Percentiles rank a stretch among this genome's conserved stretches.
These are phyloP conservation scores for Blastomyces gilchristii DNA, from an alignment of 2,329 filamentous ascomycete species.

Conservation along the genomic window DNA sequence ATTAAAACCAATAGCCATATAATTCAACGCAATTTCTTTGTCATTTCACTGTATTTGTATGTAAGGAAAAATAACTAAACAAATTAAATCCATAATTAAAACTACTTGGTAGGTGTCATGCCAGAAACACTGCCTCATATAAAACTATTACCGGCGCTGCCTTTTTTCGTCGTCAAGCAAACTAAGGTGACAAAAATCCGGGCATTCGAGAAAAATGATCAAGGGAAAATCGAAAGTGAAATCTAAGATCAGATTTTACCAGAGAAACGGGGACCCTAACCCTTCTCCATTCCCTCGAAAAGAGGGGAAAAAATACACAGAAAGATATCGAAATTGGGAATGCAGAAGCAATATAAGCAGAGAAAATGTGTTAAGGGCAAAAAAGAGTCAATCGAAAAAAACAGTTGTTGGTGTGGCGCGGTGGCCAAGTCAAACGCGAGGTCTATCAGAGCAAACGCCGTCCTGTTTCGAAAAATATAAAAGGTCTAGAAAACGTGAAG, in stretches of 20 bases:
- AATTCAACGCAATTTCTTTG: neutral
- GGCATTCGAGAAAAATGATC: neutral
- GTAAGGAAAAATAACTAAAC: neutral
- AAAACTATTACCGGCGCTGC: neutral
- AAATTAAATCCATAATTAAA: neutral
- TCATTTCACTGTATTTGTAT: neutral
- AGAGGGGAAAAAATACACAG: neutral
- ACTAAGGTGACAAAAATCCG: neutral
- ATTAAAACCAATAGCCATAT: neutral
- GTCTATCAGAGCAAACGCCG: conserved; percentile 8
- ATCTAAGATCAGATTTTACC: neutral
- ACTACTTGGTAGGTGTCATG: neutral
- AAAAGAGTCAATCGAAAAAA: neutral
- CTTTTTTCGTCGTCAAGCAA: neutral
- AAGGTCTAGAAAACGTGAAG: neutral
- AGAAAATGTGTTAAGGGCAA: neutral
- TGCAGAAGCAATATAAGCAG: neutral
- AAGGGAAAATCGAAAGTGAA: neutral
- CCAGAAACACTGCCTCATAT: neutral
- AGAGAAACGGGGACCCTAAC: neutral
- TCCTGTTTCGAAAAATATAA: neutral
- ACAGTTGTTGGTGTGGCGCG: neutral
- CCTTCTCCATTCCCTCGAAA: neutral
- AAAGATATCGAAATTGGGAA: neutral
- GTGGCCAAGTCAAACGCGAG: conserved; percentile 2